Conservation (phyloP, 2,329 filamentous ascomycete species). For the Juglanconis sp. region DNA sequence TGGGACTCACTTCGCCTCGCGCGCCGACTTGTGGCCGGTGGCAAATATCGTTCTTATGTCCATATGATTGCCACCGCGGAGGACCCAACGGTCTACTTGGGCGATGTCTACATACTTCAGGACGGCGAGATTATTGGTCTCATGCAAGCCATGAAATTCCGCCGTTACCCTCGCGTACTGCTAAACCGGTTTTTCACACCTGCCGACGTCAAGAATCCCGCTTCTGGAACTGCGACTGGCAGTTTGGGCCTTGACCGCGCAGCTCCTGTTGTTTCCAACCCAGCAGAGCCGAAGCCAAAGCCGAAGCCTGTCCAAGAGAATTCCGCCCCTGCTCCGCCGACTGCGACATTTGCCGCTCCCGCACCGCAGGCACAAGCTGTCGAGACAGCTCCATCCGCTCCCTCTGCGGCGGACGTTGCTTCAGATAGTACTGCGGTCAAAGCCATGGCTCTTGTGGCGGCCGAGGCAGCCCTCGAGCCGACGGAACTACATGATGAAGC, state of each 20-base stretch:
- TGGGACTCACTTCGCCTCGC: conserved; percentile 33
- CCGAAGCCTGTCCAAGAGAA: not conserved
- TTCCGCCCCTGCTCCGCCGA: not conserved
- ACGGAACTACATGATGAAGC: conserved; percentile 39
- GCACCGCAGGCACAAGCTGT: not conserved
- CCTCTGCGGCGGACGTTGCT: conserved; percentile 27
- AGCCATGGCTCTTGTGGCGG: conserved; percentile 41
- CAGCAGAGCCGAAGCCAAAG: too few species aligned
- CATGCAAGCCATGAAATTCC: not conserved
- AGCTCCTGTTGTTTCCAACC: too few species aligned
- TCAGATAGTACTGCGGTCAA: conserved; percentile 21
- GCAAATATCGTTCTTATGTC: conserved; percentile 34
- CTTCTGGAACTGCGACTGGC: not conserved
- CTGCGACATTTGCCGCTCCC: not conserved
- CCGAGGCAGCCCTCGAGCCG: conserved; percentile 54
- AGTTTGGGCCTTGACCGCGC: not conserved
- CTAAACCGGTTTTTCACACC: conserved; percentile 3
- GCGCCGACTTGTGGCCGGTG: conserved; percentile 27
- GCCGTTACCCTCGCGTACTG: not conserved
- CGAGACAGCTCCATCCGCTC: not conserved
- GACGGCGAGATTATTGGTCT: not conserved
- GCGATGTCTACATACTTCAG: not conserved
- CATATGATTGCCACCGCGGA: conserved; percentile 33
- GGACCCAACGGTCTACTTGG: conserved; percentile 26
- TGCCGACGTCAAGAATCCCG: not conserved